Base-by-base conservation (phyloP, 352 stramenopile genomes). In the Phytopythium mirpurense region DNA sequence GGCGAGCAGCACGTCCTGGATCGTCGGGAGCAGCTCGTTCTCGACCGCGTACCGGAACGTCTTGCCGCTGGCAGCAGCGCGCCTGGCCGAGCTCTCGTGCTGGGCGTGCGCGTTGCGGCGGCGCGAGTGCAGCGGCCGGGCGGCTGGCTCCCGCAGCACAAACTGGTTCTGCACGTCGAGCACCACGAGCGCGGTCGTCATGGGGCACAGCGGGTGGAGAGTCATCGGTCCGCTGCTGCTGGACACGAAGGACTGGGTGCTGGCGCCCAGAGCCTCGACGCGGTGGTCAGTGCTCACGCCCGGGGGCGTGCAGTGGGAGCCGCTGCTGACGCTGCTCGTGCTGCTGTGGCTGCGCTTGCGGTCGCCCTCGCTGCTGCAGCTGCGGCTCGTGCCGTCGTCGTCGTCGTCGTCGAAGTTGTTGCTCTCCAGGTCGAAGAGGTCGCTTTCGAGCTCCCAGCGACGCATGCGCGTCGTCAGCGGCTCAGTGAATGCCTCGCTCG, bases 151-250 rank as follows among this genome's bases (percentile, higher is more conserved):
- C 18, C 54, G 50, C 10, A 76, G 58, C 5, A 59, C 62, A 46
- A 87, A 90, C 52, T 86, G 86, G 54, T 90, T 86, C 57, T 90
- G 77, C 7, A 86, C 54, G 51, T 90, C 79, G 49, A 90, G 21
- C 24, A 90, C 62, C 19, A 90, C 59, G 24, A 90, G 56, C 7
- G 72, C 66, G 0, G 79, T 87, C 23, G 76, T 87, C 73, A 85
- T 82, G 2, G 71, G 73, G 21, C 76, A 85, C 73, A 74, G 82
- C 42, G 76, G 72, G 43, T 71, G 55, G 54, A 65, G 64, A n/a
- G n/a, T n/a, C 31, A 56, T 34, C 11, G 47, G n/a, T 12, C 46
- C 31, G 9, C 0, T 52, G 9, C 0, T 52, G 26, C 24, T 26
- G 14, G 24, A 23, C 10, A 35, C 0, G 5, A 52, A 2, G 0